Base-by-base conservation (phyloP, 345 rosid species). In the Citrus medica region DNA sequence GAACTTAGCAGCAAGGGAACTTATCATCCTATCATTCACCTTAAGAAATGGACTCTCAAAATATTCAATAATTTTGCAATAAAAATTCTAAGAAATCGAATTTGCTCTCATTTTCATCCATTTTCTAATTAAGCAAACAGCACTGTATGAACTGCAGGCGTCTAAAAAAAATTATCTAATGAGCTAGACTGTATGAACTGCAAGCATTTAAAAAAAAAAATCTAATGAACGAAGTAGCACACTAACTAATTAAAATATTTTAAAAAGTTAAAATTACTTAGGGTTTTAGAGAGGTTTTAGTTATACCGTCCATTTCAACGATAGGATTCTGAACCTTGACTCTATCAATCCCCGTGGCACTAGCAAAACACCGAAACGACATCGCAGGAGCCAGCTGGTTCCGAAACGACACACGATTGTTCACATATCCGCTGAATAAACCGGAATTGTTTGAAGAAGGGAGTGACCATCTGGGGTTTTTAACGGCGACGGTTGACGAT, bases 221-320 rank as follows among this genome's bases (percentile, higher is more conserved):
- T 42, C 14, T 42, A 10, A 12, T 42, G 51, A 46, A 46, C 51
- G 4, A 46, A 46, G 51, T 5, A 46, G 51, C 17, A 13, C 51
- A 46, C 0, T 4, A 46, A 12, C 17, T 46, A 46, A 46, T 46
- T 46, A 13, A 46, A 46, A 46, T 46, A 46, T 46, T 46, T 13
- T 46, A 12, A 46, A 46, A 12, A 46, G 51, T 3, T 46, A 13
- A 46, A 46, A 46, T 3, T 46, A 13, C 51, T 12, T 46, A 61
- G 71, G 82, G 82, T 73, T 76, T 76, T 60, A 59, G 74, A 21
- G 74, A 83, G 84, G 73, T 85, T 78, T 84, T 53, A 53, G n/a
- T 17, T 53, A 12, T 83, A 87, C 93, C 93, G 73, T 90, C 91
- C 91, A 90, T 90, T 80, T 90, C 91, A 24, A 90, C 93, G 74